phyloP scores from a whole-genome alignment of 306 rosid species.

The Quillaja saponaria region DNA sequence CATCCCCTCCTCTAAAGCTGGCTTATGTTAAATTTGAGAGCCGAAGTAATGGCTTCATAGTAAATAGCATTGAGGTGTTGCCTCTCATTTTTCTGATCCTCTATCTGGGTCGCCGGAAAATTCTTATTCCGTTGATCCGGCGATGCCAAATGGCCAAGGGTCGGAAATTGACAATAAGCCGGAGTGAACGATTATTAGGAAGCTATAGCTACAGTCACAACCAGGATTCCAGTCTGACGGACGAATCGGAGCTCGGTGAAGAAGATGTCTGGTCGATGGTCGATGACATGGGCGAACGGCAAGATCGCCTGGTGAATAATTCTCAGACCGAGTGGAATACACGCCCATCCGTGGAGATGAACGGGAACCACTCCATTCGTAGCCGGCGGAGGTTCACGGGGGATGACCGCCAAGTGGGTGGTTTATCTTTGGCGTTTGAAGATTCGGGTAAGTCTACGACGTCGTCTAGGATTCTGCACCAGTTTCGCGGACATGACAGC shows the following conservation, averaged over 20 bases:
- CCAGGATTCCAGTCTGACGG: conserved; percentile 39
- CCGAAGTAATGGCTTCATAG: conserved; percentile 34
- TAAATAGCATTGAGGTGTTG: background rate
- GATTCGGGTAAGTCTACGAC: conserved; percentile 38
- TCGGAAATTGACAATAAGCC: conserved; percentile 68
- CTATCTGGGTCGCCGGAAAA: conserved; percentile 15
- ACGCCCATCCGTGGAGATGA: conserved; percentile 8
- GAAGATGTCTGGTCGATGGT: conserved; percentile 80
- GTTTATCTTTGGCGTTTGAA: conserved; percentile 71
- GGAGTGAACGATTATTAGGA: conserved; percentile 76
- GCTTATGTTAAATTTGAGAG: conserved; percentile 31
- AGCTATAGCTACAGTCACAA: conserved; percentile 43
- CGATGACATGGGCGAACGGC: conserved; percentile 31
- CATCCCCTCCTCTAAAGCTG: conserved; percentile 6
- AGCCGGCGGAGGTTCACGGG: conserved; percentile 36
- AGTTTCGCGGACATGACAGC: conserved; percentile 57
- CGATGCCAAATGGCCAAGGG: conserved; percentile 78
- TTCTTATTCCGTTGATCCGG: conserved; percentile 29
- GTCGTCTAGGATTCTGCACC: conserved; percentile 69
- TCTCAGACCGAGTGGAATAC: conserved; percentile 39
- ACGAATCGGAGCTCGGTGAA: conserved; percentile 68
- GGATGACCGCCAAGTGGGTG: conserved; percentile 53
- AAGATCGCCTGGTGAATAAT: conserved; percentile 11
- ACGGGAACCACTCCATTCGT: conserved; percentile 24
- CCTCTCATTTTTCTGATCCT: background rate